These are phyloP conservation scores for Diaporthe humulicola DNA, from an alignment of 2,329 filamentous ascomycete species.

Conservation along the genomic window DNA sequence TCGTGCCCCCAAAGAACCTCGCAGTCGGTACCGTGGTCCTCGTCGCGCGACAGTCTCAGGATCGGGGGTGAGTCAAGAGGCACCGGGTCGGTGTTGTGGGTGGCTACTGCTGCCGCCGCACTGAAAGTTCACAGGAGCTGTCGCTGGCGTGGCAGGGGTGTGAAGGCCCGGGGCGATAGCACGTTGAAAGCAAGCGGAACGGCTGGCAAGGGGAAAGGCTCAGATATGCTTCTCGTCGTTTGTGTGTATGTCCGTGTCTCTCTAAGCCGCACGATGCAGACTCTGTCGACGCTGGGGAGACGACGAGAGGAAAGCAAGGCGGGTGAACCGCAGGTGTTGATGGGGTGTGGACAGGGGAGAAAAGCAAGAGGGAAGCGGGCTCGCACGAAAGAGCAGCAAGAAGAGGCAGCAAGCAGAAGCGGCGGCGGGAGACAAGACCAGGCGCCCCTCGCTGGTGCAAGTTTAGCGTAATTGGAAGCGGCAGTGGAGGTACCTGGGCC, in stretches of 20 bases:
- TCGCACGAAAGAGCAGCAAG: slow-evolving; percentile 35
- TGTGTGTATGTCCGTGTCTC: neutral
- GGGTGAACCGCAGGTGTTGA: slow-evolving; percentile 30
- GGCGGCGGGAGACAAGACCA: slow-evolving; percentile 40
- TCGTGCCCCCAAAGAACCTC: neutral
- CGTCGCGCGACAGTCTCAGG: slow-evolving; percentile 9
- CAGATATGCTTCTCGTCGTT: neutral
- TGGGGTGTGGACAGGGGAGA: slow-evolving; percentile 21
- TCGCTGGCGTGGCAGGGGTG: slow-evolving; percentile 28
- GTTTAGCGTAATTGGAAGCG: slow-evolving; percentile 40
- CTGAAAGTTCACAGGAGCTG: slow-evolving; percentile 16
- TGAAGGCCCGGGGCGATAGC: slow-evolving; percentile 7
- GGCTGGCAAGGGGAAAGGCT: neutral
- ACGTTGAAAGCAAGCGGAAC: neutral
- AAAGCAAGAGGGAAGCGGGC: slow-evolving; percentile 29
- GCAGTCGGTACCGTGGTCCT: neutral
- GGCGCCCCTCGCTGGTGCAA: slow-evolving; percentile 39
- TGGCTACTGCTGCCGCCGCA: neutral
- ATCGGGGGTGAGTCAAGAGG: slow-evolving; percentile 10
- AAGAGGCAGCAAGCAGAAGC: slow-evolving; percentile 35
- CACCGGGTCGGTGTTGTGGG: slow-evolving; percentile 18
- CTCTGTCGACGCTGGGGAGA: slow-evolving; percentile 31
- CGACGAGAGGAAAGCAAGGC: slow-evolving; percentile 34
- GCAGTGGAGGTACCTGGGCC: slow-evolving; percentile 36
- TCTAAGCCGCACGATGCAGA: slow-evolving; percentile 33